These are phyloP conservation scores for Alternaria gansuensis DNA, from an alignment of 2,329 filamentous ascomycete species.

Conservation along the genomic window DNA sequence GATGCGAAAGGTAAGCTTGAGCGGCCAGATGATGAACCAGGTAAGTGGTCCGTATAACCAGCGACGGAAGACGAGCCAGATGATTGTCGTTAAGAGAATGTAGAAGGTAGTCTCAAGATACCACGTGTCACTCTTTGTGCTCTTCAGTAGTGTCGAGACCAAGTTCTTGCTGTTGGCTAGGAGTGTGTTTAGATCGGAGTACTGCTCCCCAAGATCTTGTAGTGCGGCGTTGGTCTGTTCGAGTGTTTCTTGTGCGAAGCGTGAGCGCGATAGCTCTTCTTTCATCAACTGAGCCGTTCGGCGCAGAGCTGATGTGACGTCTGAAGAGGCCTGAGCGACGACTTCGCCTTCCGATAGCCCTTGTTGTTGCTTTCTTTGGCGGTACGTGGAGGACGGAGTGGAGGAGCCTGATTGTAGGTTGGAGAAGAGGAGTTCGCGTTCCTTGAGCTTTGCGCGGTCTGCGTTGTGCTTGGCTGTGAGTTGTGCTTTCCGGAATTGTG, in stretches of 20 bases:
- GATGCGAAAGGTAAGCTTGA: slow-evolving; percentile 72
- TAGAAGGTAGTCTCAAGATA: slow-evolving; percentile 92
- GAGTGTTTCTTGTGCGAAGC: slow-evolving; percentile 89
- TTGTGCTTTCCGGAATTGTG: slow-evolving; percentile 82
- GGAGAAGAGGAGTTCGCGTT: slow-evolving; percentile 78
- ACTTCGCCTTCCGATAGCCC: slow-evolving; percentile 75
- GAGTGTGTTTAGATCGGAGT: slow-evolving; percentile 79
- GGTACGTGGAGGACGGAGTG: slow-evolving; percentile 48
- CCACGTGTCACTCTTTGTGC: slow-evolving; percentile 97
- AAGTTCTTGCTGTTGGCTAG: slow-evolving; percentile 77
- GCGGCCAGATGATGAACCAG: slow-evolving; percentile 86
- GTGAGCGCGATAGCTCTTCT: slow-evolving; percentile 81
- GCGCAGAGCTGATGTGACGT: slow-evolving; percentile 84
- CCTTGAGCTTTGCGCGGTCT: slow-evolving; percentile 75
- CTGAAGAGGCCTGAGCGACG: slow-evolving; percentile 76
- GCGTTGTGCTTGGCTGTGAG: slow-evolving; percentile 79
- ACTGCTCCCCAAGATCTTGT: slow-evolving; percentile 80
- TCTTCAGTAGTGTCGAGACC: slow-evolving; percentile 79
- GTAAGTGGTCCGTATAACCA: slow-evolving; percentile 88
- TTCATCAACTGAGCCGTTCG: slow-evolving; percentile 88
- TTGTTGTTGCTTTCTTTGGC: slow-evolving; percentile 53
- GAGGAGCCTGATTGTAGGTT: slow-evolving; percentile 63
- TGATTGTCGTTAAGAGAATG: slow-evolving; percentile 77
- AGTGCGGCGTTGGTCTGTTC: slow-evolving; percentile 84
- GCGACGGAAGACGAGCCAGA: slow-evolving; percentile 86